These are phyloP conservation scores for Galerina sulciceps DNA, from an alignment of 768 basidiomycete species.

Conservation along the genomic window DNA sequence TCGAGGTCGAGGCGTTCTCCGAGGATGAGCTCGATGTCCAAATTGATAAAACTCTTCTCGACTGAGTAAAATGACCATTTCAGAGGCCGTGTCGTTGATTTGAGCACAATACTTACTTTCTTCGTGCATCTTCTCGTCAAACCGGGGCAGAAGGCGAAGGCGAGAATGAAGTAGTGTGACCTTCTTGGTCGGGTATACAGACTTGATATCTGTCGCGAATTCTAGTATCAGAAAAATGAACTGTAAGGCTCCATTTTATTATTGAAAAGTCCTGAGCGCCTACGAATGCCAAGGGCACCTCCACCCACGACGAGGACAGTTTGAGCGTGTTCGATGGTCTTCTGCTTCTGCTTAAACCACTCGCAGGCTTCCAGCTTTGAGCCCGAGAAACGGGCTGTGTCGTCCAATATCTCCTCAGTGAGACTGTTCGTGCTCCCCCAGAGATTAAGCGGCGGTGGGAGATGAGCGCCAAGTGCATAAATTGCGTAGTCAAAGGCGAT, in stretches of 20 bases:
- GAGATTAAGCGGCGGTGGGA: slow-evolving; percentile 57
- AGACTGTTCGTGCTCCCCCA: slow-evolving; percentile 40
- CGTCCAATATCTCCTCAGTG: neutral
- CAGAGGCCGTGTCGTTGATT: too few species aligned
- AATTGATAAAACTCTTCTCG: slow-evolving; percentile 40
- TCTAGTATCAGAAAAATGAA: slow-evolving; percentile 38
- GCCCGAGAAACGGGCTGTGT: slow-evolving; percentile 35
- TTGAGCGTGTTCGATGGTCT: slow-evolving; percentile 45
- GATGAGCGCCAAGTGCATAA: slow-evolving; percentile 63
- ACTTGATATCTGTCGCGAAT: slow-evolving; percentile 66
- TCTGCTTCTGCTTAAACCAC: slow-evolving; percentile 57
- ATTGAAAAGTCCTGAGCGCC: slow-evolving; percentile 23
- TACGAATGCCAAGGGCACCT: slow-evolving; percentile 75
- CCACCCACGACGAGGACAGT: slow-evolving; percentile 72
- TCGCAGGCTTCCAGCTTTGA: slow-evolving; percentile 51
- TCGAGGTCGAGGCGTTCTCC: slow-evolving; percentile 56
- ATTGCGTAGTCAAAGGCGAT: slow-evolving; percentile 61
- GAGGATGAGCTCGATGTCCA: slow-evolving; percentile 52
- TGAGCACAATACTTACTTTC: slow-evolving; percentile 40
- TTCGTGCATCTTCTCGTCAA: slow-evolving; percentile 53
- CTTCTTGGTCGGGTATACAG: slow-evolving; percentile 51
- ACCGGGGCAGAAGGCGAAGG: slow-evolving; percentile 53
- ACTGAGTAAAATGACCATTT: slow-evolving; percentile 25
- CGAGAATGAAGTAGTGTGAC: slow-evolving; percentile 69
- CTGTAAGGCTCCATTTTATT: neutral